These are phyloP conservation scores for Pseudogymnoascus pannorum DNA, from an alignment of 2,329 filamentous ascomycete genomes.

Conservation along the genomic window DNA sequence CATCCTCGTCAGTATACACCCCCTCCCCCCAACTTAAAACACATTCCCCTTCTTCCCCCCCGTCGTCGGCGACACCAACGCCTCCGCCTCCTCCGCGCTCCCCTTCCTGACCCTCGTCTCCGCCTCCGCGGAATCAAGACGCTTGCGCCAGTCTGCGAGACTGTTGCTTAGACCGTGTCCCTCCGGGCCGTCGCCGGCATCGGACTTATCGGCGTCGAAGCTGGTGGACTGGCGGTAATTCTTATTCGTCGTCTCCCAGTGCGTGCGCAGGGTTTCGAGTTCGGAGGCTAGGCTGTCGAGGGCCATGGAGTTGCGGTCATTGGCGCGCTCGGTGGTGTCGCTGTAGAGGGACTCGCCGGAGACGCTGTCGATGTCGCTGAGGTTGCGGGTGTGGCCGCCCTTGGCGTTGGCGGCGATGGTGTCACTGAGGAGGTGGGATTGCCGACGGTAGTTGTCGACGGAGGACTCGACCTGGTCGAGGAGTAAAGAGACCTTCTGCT, in stretches of 20 bases:
- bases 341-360: conserved; percentile 50
- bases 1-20: not conserved
- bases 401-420: conserved; percentile 26
- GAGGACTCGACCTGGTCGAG: conserved; percentile 91
- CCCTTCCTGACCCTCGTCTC: conserved; percentile 20
- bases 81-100: conserved; percentile 7
- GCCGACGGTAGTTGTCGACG: conserved; percentile 89
- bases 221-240: conserved; percentile 88
- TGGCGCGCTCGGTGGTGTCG: conserved; percentile 38
- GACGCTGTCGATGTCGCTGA: conserved; percentile 44
- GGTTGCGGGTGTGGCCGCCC: conserved; percentile 28
- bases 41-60: not conserved
- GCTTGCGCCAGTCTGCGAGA: conserved; percentile 72
- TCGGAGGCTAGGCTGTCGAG: conserved; percentile 88
- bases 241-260: conserved; percentile 95
- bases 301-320: conserved; percentile 58
- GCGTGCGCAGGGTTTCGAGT: conserved; percentile 78
- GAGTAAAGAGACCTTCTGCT: conserved; percentile 85
- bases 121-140: conserved; percentile 50
- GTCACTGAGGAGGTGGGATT: conserved; percentile 47
- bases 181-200: conserved; percentile 35
- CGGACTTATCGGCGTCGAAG: conserved; percentile 54
- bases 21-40: not conserved
- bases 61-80: not conserved
- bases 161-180: conserved; percentile 55